Base-by-base conservation (phyloP, 495 filamentous ascomycete genomes). In the Xeromyces bisporus region DNA sequence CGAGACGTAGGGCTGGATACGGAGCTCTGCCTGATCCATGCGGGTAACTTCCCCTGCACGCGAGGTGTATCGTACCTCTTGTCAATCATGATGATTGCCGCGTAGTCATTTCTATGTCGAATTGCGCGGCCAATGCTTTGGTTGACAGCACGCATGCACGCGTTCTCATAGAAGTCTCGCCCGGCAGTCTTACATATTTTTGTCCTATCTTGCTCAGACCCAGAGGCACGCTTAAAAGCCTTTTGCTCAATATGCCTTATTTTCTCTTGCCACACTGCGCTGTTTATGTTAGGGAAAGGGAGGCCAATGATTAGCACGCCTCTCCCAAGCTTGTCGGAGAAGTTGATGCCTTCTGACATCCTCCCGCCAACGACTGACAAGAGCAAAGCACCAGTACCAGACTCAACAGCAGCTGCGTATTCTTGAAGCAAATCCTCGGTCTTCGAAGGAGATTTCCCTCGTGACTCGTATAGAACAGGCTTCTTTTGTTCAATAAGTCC, bases 261-360 rank as follows among this genome's bases (percentile, higher is more conserved):
- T 43, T 87, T 83, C 0, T 89, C 84, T 42, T 80, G 78, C 89
- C 89, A 96, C 41, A 93, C 79, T 8, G 84, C 75, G 7, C 77
- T 82, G 44, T 79, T 69, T 32, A 80, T 77, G 42, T 97, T 97
- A 3, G 89, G 87, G 48, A 89, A 97, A 1, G 89, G 89, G 0
- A 96, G 60, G 2, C 89, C 89, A 26, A 96, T 70, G 27, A 96
- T 77, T 5, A 93, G 49, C 23, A 97, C 82, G 28, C 80, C 85
- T 23, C 89, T 73, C 3, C 89, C 89, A 7, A 97, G 71, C 9
- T 67, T 65, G 48, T 97, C 89, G 9, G 84, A 85, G 62, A 97
- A 97, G 53, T 97, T 97, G 59, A 97, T 96, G 33, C 89, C 89
- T 55, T 97, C 89, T 32, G 79, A 87, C 54, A 97, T 69, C 39